phyloP scores from a whole-genome alignment of 257 asterid genomes.

The Lantana camara region DNA sequence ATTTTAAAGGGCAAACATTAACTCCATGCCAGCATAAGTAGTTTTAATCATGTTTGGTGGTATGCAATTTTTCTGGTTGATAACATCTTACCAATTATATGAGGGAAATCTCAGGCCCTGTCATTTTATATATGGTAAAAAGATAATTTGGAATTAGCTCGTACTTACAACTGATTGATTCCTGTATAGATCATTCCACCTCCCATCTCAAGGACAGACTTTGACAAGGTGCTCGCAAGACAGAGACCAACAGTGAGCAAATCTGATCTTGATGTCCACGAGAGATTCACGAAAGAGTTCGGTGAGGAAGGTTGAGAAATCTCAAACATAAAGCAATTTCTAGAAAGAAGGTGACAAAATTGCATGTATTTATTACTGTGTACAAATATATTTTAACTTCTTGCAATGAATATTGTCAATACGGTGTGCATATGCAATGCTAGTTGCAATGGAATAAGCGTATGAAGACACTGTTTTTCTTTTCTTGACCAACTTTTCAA shows the following conservation, averaged over 20 bases:
- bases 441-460: not conserved
- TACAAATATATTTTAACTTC: not conserved
- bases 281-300: constrained; percentile 79
- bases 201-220: constrained; percentile 80
- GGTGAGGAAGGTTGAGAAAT: constrained; percentile 95
- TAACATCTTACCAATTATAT: too few species aligned
- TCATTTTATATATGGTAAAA: too few species aligned
- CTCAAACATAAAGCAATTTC: constrained; percentile 1
- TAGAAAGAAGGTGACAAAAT: too few species aligned
- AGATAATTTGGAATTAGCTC: not conserved
- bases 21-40: too few species aligned
- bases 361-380: constrained; percentile 21
- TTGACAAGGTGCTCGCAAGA: constrained; percentile 87
- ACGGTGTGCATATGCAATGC: not conserved
- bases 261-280: constrained; percentile 15
- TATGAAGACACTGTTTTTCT: not conserved
- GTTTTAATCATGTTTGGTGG: too few species aligned
- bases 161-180: not conserved
- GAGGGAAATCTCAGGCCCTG: too few species aligned
- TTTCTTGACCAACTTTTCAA: too few species aligned
- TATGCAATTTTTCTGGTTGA: too few species aligned
- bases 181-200: constrained; percentile 81
- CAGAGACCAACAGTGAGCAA: constrained; percentile 58
- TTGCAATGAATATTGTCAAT: too few species aligned
- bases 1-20: too few species aligned